These are phyloP conservation scores for Colletotrichum melonis DNA, from an alignment of 2,329 filamentous ascomycete genomes.

Conservation along the genomic window DNA sequence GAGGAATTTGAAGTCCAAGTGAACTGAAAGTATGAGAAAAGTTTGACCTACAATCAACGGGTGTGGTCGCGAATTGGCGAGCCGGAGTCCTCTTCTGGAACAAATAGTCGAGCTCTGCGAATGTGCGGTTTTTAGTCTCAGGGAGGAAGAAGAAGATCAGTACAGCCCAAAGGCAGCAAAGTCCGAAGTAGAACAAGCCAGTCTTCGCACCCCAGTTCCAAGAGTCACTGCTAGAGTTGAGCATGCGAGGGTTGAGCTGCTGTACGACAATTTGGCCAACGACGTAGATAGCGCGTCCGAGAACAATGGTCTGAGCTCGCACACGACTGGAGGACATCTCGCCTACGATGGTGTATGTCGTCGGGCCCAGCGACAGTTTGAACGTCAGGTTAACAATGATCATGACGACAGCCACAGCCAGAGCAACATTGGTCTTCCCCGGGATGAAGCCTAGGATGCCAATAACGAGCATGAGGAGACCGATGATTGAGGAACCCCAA, in stretches of 20 bases:
- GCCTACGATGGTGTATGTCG: slow-evolving; percentile 56
- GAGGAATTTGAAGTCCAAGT: too few relatives aligned
- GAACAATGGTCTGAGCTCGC: slow-evolving; percentile 56
- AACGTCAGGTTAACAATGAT: slow-evolving; percentile 55
- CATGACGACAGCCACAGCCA: slow-evolving; percentile 50
- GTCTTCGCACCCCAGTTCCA: slow-evolving; percentile 52
- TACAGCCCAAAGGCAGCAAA: slow-evolving; percentile 53
- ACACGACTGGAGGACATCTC: slow-evolving; percentile 58
- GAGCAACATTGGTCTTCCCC: slow-evolving; percentile 36
- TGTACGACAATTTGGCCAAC: slow-evolving; percentile 52
- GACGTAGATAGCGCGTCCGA: slow-evolving; percentile 56
- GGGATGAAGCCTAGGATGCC: slow-evolving; percentile 52
- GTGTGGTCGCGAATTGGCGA: slow-evolving; percentile 46
- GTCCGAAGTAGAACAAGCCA: slow-evolving; percentile 48
- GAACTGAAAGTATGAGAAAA: slow-evolving; percentile 5
- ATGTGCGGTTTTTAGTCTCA: slow-evolving; percentile 57
- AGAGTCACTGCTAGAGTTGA: slow-evolving; percentile 41
- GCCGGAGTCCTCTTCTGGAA: slow-evolving; percentile 51
- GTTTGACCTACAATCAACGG: slow-evolving; percentile 42
- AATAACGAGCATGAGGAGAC: slow-evolving; percentile 52
- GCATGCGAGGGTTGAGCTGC: slow-evolving; percentile 50
- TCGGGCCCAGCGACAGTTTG: slow-evolving; percentile 57
- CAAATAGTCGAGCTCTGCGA: slow-evolving; percentile 61
- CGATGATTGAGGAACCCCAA: slow-evolving; percentile 49
- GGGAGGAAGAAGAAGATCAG: slow-evolving; percentile 58